Evolutionary conservation across 768 basidiomycete species (phyloP).

Genomic region (Mycena amicta): DNA sequence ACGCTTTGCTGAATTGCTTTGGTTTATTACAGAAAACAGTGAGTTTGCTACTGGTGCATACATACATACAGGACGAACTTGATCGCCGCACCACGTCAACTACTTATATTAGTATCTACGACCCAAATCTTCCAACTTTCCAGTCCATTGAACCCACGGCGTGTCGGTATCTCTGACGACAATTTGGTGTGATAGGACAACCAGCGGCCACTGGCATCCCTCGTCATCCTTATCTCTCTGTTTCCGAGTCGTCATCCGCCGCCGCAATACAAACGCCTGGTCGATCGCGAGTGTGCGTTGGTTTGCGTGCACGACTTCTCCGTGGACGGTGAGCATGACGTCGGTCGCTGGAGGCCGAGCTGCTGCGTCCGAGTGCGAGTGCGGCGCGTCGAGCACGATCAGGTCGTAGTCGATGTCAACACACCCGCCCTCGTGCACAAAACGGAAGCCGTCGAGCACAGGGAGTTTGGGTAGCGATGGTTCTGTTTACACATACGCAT

Average conservation of each 20-base stretch:
- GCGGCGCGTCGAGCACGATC: constrained; percentile 6
- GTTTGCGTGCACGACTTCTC: constrained; percentile 10
- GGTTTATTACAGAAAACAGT: too few species aligned
- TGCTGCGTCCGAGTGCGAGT: not conserved
- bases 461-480: constrained; percentile 11
- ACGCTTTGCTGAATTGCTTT: too few species aligned
- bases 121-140: constrained; percentile 1
- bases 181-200: constrained; percentile 14
- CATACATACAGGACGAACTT: too few species aligned
- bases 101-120: not conserved
- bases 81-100: too few species aligned
- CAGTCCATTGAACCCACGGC: constrained; percentile 17
- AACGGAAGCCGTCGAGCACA: constrained; percentile 11
- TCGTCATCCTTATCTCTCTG: not conserved
- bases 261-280: constrained; percentile 16
- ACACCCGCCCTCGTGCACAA: not conserved
- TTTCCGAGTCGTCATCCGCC: not conserved
- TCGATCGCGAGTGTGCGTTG: constrained; percentile 13
- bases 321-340: constrained; percentile 12
- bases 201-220: constrained; percentile 17
- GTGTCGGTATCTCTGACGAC: constrained; percentile 18
- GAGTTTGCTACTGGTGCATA: too few species aligned
- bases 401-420: constrained; percentile 17
- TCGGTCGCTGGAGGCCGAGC: not conserved
- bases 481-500: constrained; percentile 7